Evolutionary conservation across 2,329 filamentous ascomycete genomes (phyloP).

Genomic region (Alternaria ventricosa): DNA sequence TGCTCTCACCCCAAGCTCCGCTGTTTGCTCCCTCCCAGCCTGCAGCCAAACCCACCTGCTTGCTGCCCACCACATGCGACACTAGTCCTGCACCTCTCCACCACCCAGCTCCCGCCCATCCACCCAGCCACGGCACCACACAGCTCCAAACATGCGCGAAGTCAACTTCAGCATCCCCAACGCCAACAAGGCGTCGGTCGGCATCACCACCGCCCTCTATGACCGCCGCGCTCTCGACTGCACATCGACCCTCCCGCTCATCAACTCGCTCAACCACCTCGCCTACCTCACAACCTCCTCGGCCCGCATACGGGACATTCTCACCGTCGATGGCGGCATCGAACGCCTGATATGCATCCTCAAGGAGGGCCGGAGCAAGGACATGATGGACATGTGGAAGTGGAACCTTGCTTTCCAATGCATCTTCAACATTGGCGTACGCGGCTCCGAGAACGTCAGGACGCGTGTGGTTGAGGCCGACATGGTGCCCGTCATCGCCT

Average conservation of each 20-base stretch:
- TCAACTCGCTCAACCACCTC: constrained; percentile 98
- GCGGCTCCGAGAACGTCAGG: constrained; percentile 90
- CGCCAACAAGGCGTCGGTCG: constrained; percentile 98
- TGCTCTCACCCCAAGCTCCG: constrained; percentile 1
- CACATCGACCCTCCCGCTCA: constrained; percentile 94
- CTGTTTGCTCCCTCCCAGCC: constrained; percentile 20
- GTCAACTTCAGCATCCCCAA: constrained; percentile 99
- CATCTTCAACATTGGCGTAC: constrained; percentile 97
- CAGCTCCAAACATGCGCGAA: constrained; percentile 81
- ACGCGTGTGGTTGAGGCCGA: constrained; percentile 97
- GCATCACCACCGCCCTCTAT: constrained; percentile 97
- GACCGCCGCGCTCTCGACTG: constrained; percentile 97
- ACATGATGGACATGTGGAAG: constrained; percentile 99
- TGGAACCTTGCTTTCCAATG: constrained; percentile 99
- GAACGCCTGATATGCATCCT: constrained; percentile 96
- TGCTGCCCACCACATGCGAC: constrained; percentile 40
- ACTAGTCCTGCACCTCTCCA: constrained; percentile 41
- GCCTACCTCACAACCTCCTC: constrained; percentile 98
- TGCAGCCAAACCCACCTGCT: constrained; percentile 12
- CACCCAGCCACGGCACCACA: constrained; percentile 19
- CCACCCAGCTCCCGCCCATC: constrained; percentile 19
- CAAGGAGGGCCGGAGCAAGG: constrained; percentile 94
- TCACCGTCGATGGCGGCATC: constrained; percentile 98
- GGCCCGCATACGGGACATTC: constrained; percentile 93
- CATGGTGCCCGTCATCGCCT: constrained; percentile 98